Percentiles rank a stretch among this genome's conserved stretches.
phyloP scores from a whole-genome alignment of 2,329 filamentous ascomycete species.

The Talaromyces sp. region DNA sequence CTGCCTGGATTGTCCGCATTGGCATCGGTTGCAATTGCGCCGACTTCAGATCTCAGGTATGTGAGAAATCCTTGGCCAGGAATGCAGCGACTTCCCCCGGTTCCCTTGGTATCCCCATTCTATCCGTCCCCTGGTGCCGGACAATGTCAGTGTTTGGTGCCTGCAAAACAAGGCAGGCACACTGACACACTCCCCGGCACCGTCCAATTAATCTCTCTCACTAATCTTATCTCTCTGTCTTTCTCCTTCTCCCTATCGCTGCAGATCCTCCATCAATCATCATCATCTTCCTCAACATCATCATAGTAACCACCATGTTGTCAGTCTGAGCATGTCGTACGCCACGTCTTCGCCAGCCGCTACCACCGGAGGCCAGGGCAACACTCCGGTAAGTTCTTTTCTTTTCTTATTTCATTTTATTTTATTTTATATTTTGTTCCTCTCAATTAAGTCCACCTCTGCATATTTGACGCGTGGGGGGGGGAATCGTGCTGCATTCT shows the following conservation, averaged over 20 bases:
- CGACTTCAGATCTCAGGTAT: conserved; percentile 52
- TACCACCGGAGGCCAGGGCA: conserved; percentile 61
- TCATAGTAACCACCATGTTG: conserved; percentile 38
- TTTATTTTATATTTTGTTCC: neutral
- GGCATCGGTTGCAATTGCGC: conserved; percentile 55
- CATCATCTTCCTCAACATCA: conserved; percentile 28
- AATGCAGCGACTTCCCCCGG: neutral
- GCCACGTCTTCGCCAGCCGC: conserved; percentile 62
- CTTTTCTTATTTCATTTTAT: conserved; percentile 15
- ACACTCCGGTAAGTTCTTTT: conserved; percentile 40
- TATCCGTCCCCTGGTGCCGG: neutral
- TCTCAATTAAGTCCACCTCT: conserved; percentile 14
- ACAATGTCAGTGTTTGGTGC: neutral
- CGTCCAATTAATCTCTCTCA: neutral
- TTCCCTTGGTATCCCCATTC: neutral
- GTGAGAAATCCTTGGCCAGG: conserved; percentile 8
- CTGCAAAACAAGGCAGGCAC: conserved; percentile 10
- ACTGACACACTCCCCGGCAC: neutral
- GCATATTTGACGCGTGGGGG: conserved; percentile 18
- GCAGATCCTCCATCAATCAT: conserved; percentile 23
- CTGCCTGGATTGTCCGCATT: conserved; percentile 58
- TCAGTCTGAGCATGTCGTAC: conserved; percentile 58
- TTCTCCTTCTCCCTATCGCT: conserved; percentile 10
- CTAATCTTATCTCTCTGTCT: conserved; percentile 3
- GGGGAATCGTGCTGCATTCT: conserved; percentile 17